Evolutionary conservation across 805 yeast genomes (phyloP).

Genomic region (Candida nonsorbophila): DNA sequence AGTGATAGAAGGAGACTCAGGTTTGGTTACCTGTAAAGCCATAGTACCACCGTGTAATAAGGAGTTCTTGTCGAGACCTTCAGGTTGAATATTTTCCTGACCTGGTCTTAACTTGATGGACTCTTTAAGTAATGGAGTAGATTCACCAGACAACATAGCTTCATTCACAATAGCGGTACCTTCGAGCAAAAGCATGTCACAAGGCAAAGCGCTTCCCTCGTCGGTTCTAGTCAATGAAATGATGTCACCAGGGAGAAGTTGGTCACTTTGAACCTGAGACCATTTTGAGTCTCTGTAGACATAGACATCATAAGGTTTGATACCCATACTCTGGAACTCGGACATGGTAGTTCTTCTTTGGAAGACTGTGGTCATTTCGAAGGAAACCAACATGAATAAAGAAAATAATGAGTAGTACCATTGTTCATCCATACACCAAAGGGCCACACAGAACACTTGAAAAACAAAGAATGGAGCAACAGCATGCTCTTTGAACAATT

Average conservation of each 20-base stretch:
- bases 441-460: conserved; percentile 90
- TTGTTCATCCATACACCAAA: conserved; percentile 94
- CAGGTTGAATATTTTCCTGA: conserved; percentile 61
- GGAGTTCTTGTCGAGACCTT: conserved; percentile 85
- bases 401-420: conserved; percentile 95
- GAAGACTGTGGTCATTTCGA: conserved; percentile 91
- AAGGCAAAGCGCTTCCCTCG: conserved; percentile 90
- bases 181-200: conserved; percentile 80
- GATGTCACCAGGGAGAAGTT: conserved; percentile 85
- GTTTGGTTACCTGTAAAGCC: conserved; percentile 82
- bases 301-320: conserved; percentile 79
- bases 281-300: conserved; percentile 69
- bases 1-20: conserved; percentile 47
- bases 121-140: conserved; percentile 93
- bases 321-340: conserved; percentile 96
- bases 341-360: conserved; percentile 93
- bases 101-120: conserved; percentile 79
- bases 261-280: conserved; percentile 63
- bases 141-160: conserved; percentile 98
- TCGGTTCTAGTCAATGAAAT: conserved; percentile 83
- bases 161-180: conserved; percentile 96
- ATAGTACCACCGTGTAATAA: conserved; percentile 93
- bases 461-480: conserved; percentile 97
- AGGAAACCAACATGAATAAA: conserved; percentile 84
- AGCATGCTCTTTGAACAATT: conserved; percentile 93